phyloP scores from a whole-genome alignment of 2,329 filamentous ascomycete genomes.

The Acephala macrosclerotiorum region DNA sequence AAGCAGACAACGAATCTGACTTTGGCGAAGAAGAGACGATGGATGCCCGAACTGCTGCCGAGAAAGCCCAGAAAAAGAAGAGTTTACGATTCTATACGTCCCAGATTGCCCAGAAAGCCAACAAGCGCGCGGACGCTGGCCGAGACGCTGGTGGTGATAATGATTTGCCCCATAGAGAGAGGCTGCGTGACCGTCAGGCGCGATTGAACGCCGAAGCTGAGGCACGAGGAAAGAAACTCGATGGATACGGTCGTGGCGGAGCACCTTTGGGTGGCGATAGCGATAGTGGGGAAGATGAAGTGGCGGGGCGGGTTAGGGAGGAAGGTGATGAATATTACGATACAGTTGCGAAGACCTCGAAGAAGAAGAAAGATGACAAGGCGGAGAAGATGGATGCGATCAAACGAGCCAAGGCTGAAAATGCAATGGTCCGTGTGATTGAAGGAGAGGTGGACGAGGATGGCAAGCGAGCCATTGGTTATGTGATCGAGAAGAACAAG shows the following conservation, averaged over 20 bases:
- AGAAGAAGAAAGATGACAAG: constrained; percentile 78
- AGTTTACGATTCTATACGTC: constrained; percentile 97
- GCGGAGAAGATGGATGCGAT: constrained; percentile 61
- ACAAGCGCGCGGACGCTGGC: constrained; percentile 78
- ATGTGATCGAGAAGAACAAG: constrained; percentile 97
- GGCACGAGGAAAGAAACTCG: constrained; percentile 74
- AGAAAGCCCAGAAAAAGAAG: constrained; percentile 91
- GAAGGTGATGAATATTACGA: constrained; percentile 85
- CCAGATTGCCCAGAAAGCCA: constrained; percentile 94
- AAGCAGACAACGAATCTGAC: constrained; percentile 81
- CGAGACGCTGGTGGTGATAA: constrained; percentile 79
- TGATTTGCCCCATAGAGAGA: constrained; percentile 88
- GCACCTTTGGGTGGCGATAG: constrained; percentile 67
- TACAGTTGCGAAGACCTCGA: constrained; percentile 75
- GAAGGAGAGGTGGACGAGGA: constrained; percentile 77
- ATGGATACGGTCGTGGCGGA: constrained; percentile 69
- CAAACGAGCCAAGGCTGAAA: constrained; percentile 64
- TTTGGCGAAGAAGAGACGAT: constrained; percentile 90
- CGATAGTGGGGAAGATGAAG: constrained; percentile 48
- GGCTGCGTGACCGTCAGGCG: constrained; percentile 83
- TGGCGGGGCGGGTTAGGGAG: constrained; percentile 46
- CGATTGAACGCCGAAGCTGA: constrained; percentile 90
- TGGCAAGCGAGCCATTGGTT: constrained; percentile 91
- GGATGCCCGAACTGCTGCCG: constrained; percentile 78
- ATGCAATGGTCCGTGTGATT: constrained; percentile 68